Conservation (phyloP, 2,329 filamentous ascomycete species). For the Aureobasidium uvarum region DNA sequence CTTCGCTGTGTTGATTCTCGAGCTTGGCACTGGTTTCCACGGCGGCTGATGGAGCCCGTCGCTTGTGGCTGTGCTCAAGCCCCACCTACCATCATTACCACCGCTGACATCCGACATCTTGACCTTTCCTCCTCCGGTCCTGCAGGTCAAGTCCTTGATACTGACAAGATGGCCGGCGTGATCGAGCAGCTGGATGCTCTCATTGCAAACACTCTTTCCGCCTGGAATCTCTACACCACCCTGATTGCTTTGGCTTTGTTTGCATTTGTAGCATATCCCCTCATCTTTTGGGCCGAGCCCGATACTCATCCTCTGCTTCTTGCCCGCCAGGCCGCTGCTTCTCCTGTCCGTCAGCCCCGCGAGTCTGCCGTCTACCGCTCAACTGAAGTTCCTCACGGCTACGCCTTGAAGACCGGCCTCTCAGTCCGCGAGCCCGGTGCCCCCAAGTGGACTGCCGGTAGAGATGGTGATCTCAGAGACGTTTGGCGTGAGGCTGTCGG, state of each 20-base stretch:
- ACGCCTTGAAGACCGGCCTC: slow-evolving; percentile 71
- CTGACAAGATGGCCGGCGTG: slow-evolving; percentile 44
- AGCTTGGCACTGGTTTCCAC: slow-evolving; percentile 19
- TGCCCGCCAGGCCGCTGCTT: slow-evolving; percentile 75
- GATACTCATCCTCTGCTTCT: slow-evolving; percentile 92
- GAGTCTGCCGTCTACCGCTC: slow-evolving; percentile 85
- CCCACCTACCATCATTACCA: neutral
- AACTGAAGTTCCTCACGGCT: slow-evolving; percentile 80
- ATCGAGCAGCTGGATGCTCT: slow-evolving; percentile 69
- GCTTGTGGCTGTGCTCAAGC: slow-evolving; percentile 18
- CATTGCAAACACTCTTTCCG: slow-evolving; percentile 66
- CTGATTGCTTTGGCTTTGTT: slow-evolving; percentile 65
- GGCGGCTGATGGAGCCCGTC: neutral
- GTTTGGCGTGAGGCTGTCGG: slow-evolving; percentile 70
- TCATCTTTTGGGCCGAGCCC: slow-evolving; percentile 72
- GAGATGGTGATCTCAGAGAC: slow-evolving; percentile 86
- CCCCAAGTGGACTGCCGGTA: slow-evolving; percentile 78
- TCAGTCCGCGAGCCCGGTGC: slow-evolving; percentile 78
- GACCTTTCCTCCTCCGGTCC: neutral
- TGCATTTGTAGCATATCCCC: slow-evolving; percentile 65
- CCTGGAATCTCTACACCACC: slow-evolving; percentile 82
- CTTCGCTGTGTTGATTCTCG: slow-evolving; percentile 4
- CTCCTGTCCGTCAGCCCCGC: slow-evolving; percentile 75
- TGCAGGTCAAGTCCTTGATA: slow-evolving; percentile 10
- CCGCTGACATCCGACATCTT: neutral